Evolutionary conservation across 108 stramenopile species (phyloP), one percentile per base, ranked within the genome.

Genomic region (Skeletonema potamos): DNA sequence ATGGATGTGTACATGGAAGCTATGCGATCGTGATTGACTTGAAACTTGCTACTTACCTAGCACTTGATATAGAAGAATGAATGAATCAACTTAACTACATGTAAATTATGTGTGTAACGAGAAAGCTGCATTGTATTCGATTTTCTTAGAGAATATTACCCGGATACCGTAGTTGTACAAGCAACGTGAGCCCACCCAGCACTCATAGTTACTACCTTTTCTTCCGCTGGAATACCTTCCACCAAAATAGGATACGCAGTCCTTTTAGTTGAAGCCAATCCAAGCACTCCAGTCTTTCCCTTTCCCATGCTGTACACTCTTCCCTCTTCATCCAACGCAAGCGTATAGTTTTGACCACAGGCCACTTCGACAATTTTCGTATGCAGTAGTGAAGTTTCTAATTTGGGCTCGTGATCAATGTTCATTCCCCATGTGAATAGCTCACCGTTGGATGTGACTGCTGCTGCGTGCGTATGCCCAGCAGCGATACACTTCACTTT

Each of bases 361-460:
- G 81, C 80, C 5, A 94, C 82, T 64, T 92, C 85, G 3, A 87
- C 82, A 30, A 91, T 84, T 54, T 87, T 79, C 29, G 87, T 88
- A 54, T 86, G 85, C 27, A 89, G 62, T 6, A 84, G 73, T 22
- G 83, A 83, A 3, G 66, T 58, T 44, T 92, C 82, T n/a, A 86
- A 79, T n/a, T 84, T 79, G 10, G 94, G 94, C 76, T 92, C 90
- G 26, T 89, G 79, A 46, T 86, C 72, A 18, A 83, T 65, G 55
- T 87, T 81, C 76, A 86, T 90, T 34, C 97, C 97, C 97, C 97
- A 97, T 34, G 89, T 88, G 72, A 87, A 97, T 6, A 96, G 72
- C 58, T 92, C 88, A 7, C 96, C 96, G 26, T 75, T 73, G 8
- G 88, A 85, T 13, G 95, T 94, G 10, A 97, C 79, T 17, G 92